These are phyloP conservation scores for Fusarium zealandicum DNA, from an alignment of 2,329 filamentous ascomycete species.

Conservation along the genomic window DNA sequence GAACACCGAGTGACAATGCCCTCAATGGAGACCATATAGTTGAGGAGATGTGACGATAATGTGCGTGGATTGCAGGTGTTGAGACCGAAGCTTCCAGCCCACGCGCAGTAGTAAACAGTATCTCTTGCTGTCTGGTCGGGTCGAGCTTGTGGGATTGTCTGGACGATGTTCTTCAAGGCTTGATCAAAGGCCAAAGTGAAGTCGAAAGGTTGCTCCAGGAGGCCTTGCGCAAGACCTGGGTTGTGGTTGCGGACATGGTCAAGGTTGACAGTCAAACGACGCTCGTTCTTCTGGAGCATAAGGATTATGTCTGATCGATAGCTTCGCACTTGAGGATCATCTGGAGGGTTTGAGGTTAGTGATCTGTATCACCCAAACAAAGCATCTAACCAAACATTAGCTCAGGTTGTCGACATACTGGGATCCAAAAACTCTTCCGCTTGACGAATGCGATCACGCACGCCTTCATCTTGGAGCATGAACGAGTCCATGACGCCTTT, in stretches of 20 bases:
- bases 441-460: slow-evolving; percentile 81
- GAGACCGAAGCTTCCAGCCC: slow-evolving; percentile 92
- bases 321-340: slow-evolving; percentile 66
- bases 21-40: slow-evolving; percentile 96
- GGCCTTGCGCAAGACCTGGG: slow-evolving; percentile 76
- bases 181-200: slow-evolving; percentile 87
- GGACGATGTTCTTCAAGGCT: slow-evolving; percentile 87
- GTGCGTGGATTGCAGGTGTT: slow-evolving; percentile 95
- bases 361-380: background rate
- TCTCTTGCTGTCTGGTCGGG: slow-evolving; percentile 80
- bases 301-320: slow-evolving; percentile 89
- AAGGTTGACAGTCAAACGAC: slow-evolving; percentile 75
- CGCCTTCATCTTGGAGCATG: slow-evolving; percentile 84
- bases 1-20: slow-evolving; percentile 98
- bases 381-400: background rate
- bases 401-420: slow-evolving; percentile 62
- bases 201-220: slow-evolving; percentile 88
- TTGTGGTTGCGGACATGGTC: slow-evolving; percentile 93
- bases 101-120: slow-evolving; percentile 94
- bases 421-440: slow-evolving; percentile 96
- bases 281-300: slow-evolving; percentile 73
- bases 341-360: slow-evolving; percentile 43
- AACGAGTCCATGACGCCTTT: slow-evolving; percentile 69
- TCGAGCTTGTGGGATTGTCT: slow-evolving; percentile 77
- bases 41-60: slow-evolving; percentile 85